Evolutionary conservation across 78 protist genomes (phyloP).

Genomic region (Pigoraptor vietnamica): DNA sequence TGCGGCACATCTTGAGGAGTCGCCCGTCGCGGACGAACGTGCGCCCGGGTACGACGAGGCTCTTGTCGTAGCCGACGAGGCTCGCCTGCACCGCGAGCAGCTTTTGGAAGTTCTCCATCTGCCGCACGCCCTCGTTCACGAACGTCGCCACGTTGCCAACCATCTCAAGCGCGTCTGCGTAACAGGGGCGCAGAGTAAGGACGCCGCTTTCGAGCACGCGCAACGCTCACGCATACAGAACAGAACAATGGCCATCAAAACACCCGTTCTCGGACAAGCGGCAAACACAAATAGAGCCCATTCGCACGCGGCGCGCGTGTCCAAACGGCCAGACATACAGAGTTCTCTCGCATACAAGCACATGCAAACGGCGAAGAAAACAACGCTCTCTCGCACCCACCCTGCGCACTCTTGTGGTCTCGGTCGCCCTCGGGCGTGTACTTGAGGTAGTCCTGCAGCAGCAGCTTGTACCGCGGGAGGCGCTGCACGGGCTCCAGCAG

Average conservation of each 20-base stretch:
- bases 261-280: too few relatives aligned
- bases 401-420: neutral
- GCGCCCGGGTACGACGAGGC: neutral
- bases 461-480: slow-evolving; percentile 28
- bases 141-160: neutral
- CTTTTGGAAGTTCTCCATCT: neutral
- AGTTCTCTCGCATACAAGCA: too few relatives aligned
- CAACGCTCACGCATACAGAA: too few relatives aligned
- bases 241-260: neutral
- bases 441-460: slow-evolving; percentile 7
- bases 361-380: too few relatives aligned
- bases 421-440: neutral
- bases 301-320: too few relatives aligned
- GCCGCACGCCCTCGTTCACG: neutral
- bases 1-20: neutral
- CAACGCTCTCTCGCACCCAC: too few relatives aligned
- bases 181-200: too few relatives aligned
- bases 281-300: too few relatives aligned
- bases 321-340: too few relatives aligned
- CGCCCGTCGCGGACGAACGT: neutral
- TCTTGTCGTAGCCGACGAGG: neutral
- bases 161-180: neutral
- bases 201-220: too few relatives aligned
- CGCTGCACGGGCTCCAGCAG: slow-evolving; percentile 52
- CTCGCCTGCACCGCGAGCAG: neutral